phyloP scores from a whole-genome alignment of 257 asterid species.

The Solanum virginianum region DNA sequence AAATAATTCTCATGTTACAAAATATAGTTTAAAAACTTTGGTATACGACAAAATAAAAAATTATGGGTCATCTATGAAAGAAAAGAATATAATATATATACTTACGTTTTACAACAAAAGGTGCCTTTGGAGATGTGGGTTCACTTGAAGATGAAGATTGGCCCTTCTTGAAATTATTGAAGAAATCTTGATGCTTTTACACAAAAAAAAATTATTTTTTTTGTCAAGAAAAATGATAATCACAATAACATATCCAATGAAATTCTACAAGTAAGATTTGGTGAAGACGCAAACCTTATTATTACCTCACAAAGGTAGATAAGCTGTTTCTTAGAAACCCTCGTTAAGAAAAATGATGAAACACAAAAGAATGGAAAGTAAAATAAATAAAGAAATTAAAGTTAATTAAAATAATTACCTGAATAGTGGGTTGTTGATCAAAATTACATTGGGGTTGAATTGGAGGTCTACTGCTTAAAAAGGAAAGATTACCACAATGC shows the following conservation, averaged over 20 bases:
- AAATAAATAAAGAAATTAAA: not conserved
- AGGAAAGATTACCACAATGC: constrained; percentile 92
- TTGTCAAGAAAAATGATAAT: no score
- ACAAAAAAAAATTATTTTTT: no score
- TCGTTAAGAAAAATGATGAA: not conserved
- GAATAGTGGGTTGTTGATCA: constrained; percentile 49
- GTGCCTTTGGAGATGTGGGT: constrained; percentile 67
- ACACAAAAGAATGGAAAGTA: not conserved
- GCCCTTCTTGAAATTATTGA: constrained; percentile 63
- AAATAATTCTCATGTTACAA: not conserved
- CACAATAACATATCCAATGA: no score
- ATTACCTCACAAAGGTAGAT: no score
- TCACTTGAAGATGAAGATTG: constrained; percentile 52
- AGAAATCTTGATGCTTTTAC: constrained; percentile 22
- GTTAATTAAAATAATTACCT: constrained; percentile 8
- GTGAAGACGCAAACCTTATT: fast-evolving
- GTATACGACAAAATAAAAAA: not conserved
- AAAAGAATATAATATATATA: not conserved
- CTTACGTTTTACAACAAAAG: constrained; percentile 90
- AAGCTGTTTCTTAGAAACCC: no score
- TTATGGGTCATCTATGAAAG: not conserved
- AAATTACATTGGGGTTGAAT: constrained; percentile 35
- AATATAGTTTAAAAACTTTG: not conserved
- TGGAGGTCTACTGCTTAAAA: constrained; percentile 67
- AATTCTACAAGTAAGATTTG: no score